Evolutionary conservation across 2,329 filamentous ascomycete genomes (phyloP).

Genomic region (Calonectria hawksworthii): DNA sequence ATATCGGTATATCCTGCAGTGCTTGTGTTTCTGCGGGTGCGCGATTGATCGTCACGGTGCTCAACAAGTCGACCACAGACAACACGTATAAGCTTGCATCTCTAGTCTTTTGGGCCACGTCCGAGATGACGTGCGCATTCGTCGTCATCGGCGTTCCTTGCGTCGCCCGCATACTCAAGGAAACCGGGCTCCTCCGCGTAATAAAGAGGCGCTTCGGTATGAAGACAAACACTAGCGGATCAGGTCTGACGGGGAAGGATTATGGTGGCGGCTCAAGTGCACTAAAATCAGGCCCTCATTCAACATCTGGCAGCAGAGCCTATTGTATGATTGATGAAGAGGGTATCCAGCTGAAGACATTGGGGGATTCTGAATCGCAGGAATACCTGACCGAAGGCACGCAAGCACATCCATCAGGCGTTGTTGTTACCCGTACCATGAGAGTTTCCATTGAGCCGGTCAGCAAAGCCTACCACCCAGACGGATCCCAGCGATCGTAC

Average conservation of each 20-base stretch:
- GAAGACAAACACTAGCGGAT: neutral
- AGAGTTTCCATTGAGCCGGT: neutral
- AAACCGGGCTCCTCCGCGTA: neutral
- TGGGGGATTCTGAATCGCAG: neutral
- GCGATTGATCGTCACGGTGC: neutral
- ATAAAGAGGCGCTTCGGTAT: neutral
- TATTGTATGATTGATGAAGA: constrained; percentile 1
- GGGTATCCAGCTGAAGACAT: neutral
- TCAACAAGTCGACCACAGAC: neutral
- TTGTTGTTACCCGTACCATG: neutral
- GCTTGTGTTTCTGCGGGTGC: neutral
- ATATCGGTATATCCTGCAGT: neutral
- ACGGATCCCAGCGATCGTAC: neutral
- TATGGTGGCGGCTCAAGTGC: neutral
- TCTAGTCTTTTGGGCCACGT: neutral
- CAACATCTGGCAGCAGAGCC: neutral
- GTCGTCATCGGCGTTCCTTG: neutral
- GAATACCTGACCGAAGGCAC: neutral
- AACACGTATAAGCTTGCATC: neutral
- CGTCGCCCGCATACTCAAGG: neutral
- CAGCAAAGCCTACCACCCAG: neutral
- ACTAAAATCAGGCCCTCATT: neutral
- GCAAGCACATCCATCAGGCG: neutral
- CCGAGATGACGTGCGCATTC: neutral
- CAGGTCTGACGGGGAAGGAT: neutral